Percentiles rank a stretch among this genome's conserved stretches.
These are phyloP conservation scores for Suhomyces emberorum DNA, from an alignment of 805 yeast species.

Conservation along the genomic window DNA sequence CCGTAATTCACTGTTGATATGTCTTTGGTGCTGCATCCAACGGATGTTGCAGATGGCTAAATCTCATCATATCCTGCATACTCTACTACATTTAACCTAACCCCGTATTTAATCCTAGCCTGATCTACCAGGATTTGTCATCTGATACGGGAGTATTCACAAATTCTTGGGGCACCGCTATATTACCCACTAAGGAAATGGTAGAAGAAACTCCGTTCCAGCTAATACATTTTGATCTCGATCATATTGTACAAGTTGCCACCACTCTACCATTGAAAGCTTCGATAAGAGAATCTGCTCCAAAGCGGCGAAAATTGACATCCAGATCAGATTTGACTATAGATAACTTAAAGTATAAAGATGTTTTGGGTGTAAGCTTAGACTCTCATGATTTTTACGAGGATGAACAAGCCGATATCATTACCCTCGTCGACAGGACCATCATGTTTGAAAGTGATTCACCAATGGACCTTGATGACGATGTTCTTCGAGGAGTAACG, in stretches of 20 bases:
- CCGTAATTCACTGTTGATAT: no score
- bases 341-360: conserved; percentile 15
- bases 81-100: no score
- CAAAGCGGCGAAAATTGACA: conserved; percentile 9
- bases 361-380: conserved; percentile 6
- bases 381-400: conserved; percentile 1
- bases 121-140: no score
- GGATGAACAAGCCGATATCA: conserved; percentile 1
- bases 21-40: no score
- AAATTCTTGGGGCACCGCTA: no score
- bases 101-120: no score
- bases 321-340: conserved; percentile 10
- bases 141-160: no score
- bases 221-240: conserved; percentile 15
- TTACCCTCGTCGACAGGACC: conserved; percentile 11
- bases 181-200: no score
- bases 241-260: conserved; percentile 8
- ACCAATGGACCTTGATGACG: conserved; percentile 8
- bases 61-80: no score
- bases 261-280: background rate
- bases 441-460: conserved; percentile 8
- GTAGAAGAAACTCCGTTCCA: no score
- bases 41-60: no score
- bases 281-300: conserved; percentile 1
- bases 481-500: background rate